These are phyloP conservation scores for Coemansia javaensis DNA, from an alignment of 192 early-diverging fungal species.

Conservation along the genomic window DNA sequence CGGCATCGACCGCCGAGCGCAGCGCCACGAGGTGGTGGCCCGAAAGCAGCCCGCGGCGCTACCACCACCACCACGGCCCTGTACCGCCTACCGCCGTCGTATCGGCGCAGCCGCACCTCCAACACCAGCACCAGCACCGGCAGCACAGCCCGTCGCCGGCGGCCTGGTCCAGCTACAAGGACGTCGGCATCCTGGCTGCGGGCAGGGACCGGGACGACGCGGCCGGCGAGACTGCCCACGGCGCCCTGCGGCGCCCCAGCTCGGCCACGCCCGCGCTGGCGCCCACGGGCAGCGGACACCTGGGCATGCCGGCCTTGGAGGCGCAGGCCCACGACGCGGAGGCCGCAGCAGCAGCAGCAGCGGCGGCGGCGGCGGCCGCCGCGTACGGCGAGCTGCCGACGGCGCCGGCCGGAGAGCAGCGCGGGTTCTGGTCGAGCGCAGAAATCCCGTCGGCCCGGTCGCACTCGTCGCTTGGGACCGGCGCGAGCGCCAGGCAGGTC, in stretches of 20 bases:
- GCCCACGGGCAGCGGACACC: neutral
- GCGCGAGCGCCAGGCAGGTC: conserved; percentile 14
- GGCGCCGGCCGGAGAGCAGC: conserved; percentile 7
- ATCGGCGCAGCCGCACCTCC: conserved; percentile 32
- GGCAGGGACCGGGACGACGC: conserved; percentile 28
- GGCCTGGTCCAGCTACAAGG: conserved; percentile 38
- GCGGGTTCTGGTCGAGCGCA: conserved; percentile 17
- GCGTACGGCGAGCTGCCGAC: conserved; percentile 11
- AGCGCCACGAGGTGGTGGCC: too few species aligned
- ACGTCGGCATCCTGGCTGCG: conserved; percentile 13
- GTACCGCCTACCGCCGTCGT: conserved; percentile 7
- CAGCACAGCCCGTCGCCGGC: conserved; percentile 39
- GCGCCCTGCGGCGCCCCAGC: neutral
- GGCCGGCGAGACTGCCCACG: conserved; percentile 5
- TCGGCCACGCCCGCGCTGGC: conserved; percentile 4
- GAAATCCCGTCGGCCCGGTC: conserved; percentile 37
- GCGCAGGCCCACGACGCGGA: neutral
- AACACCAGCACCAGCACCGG: conserved; percentile 1
- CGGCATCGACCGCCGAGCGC: conserved; percentile 6
- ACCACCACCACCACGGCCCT: conserved; percentile 4
- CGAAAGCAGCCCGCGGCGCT: neutral
- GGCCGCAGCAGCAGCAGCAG: neutral
- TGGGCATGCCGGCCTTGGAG: too few species aligned
- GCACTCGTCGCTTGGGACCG: conserved; percentile 44
- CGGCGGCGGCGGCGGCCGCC: conserved; percentile 3